Evolutionary conservation across 257 asterid species (phyloP).

Genomic region (Ligustrum vulgare): DNA sequence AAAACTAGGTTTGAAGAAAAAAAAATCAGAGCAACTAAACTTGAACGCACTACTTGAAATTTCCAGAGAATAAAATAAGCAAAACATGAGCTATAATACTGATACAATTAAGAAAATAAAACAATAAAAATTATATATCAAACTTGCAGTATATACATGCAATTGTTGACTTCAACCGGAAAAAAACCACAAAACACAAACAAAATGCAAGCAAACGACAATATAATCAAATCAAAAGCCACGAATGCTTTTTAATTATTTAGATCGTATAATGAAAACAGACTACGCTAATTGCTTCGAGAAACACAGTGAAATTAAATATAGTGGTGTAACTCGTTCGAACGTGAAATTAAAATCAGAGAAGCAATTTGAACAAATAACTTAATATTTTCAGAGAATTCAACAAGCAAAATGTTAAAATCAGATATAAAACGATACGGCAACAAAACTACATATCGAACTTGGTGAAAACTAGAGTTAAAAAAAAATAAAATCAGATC

Average conservation of each 20-base stretch:
- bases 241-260: neutral
- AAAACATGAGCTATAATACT: neutral
- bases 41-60: neutral
- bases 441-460: neutral
- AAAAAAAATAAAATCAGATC: neutral
- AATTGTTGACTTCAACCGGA: neutral
- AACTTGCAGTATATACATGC: neutral
- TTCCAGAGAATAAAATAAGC: neutral
- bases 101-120: too few relatives aligned
- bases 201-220: neutral
- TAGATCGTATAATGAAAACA: neutral
- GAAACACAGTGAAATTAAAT: neutral
- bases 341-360: neutral
- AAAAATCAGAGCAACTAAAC: too few relatives aligned
- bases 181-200: neutral
- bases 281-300: neutral
- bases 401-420: too few relatives aligned
- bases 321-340: neutral
- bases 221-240: neutral
- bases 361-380: neutral
- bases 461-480: neutral
- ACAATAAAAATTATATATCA: neutral
- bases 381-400: neutral
- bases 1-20: neutral
- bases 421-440: neutral